Base-by-base conservation (phyloP, 2,329 filamentous ascomycete genomes). In the Cadophora sp. region DNA sequence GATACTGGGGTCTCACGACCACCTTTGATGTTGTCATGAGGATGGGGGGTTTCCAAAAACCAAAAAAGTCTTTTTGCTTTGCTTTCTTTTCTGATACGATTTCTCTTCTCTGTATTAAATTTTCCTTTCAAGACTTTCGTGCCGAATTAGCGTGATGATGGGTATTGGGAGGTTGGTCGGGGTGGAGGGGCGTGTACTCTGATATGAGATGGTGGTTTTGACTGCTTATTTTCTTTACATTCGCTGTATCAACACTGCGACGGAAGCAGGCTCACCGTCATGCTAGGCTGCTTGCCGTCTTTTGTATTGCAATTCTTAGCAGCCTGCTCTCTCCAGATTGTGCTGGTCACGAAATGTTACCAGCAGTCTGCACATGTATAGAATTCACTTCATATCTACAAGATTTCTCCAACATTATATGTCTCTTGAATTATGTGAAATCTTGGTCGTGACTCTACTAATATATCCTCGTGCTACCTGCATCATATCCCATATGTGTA, bases 81-180 rank as follows among this genome's bases (percentile, higher is more conserved):
- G 65, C 62, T 60, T 30, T 30, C 61, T 72, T 72, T 71, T 71
- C 67, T 68, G 66, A 65, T 53, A 68, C 59, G 68, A 66, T 72
- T 76, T 75, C 67, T 64, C 69, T 76, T 76, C 72, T 64, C 48
- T 77, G 75, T 76, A 77, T 70, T 68, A 77, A 71, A 66, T 71
- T 75, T 72, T 69, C 64, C 61, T 71, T 74, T 70, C 64, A 64
- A 65, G 43, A 68, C 69, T 74, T 73, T 72, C 69, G 68, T 74
- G 70, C 72, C 68, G 59, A 71, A 71, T 77, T 78, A 78, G 76
- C 76, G 76, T 77, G 73, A 78, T 76, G 76, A 78, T 67, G 70
- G 74, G 68, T 58, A 45, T 47, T 68, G 59, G 69, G 66, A 65
- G 67, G 65, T 60, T 22, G 64, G 68, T 58, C 16, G 53, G 53